Conservation (phyloP, 2,329 filamentous ascomycete genomes). For the Alternaria triticina region DNA sequence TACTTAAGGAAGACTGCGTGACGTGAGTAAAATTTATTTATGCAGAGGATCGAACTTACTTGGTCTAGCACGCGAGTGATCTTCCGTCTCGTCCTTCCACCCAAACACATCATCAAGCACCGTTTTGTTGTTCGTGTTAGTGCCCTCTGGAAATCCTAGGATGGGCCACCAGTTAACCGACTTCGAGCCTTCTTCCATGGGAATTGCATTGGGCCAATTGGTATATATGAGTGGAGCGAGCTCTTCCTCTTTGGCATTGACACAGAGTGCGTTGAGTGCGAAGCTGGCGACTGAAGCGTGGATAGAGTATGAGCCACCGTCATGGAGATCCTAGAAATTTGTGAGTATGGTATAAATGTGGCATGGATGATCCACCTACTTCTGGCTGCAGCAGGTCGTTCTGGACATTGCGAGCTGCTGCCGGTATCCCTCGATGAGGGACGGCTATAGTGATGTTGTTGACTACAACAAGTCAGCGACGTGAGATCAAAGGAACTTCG, state of each 20-base stretch:
- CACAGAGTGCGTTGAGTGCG: slow-evolving; percentile 7
- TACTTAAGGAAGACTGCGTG: slow-evolving; percentile 7
- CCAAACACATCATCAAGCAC: slow-evolving; percentile 8
- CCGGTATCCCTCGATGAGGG: slow-evolving; percentile 7
- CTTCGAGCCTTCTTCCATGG: slow-evolving; percentile 6
- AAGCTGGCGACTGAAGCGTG: slow-evolving; percentile 9
- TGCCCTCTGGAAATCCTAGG: slow-evolving; percentile 1
- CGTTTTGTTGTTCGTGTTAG: slow-evolving; percentile 9
- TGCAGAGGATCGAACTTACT: neutral
- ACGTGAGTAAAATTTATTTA: neutral
- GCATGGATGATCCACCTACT: neutral
- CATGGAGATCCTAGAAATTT: neutral
- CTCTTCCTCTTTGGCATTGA: slow-evolving; percentile 8
- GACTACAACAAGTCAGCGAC: neutral
- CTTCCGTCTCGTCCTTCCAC: slow-evolving; percentile 7
- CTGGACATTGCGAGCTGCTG: slow-evolving; percentile 5
- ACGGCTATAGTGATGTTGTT: slow-evolving; percentile 15
- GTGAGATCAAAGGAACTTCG: neutral
- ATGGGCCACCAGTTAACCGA: slow-evolving; percentile 10
- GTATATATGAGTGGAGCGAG: slow-evolving; percentile 7
- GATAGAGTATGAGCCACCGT: slow-evolving; percentile 8
- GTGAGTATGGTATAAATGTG: neutral
- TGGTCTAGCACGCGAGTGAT: slow-evolving; percentile 7
- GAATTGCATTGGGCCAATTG: slow-evolving; percentile 5
- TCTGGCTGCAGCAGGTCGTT: slow-evolving; percentile 10